A percentile compares a stretch with the other conserved stretches of the same genome.
phyloP scores from a whole-genome alignment of 768 basidiomycete genomes.

The Agaricus blazei region DNA sequence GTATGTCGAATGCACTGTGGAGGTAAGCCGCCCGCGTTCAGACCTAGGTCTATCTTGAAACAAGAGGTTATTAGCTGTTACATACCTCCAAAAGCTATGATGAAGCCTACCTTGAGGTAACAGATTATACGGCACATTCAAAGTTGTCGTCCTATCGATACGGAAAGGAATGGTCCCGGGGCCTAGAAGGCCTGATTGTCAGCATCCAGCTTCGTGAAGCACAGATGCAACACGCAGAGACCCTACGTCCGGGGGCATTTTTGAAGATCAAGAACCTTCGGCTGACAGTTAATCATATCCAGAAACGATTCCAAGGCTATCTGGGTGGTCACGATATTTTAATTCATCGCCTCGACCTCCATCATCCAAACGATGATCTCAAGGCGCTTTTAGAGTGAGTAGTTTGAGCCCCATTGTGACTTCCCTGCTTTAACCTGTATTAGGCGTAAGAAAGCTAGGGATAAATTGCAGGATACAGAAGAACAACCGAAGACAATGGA shows the following conservation, averaged over 20 bases:
- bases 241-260: conserved; percentile 33
- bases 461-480: background rate
- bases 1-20: conserved; percentile 53
- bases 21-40: conserved; percentile 32
- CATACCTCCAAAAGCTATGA: conserved; percentile 26
- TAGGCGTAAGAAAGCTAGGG: conserved; percentile 3
- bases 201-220: conserved; percentile 46
- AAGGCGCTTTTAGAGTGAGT: conserved; percentile 38
- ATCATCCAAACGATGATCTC: conserved; percentile 31
- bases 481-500: background rate
- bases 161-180: conserved; percentile 32
- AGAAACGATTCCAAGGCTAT: conserved; percentile 31
- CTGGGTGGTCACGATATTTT: conserved; percentile 43
- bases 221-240: conserved; percentile 36
- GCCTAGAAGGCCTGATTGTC: conserved; percentile 46
- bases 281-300: conserved; percentile 29
- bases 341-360: conserved; percentile 35
- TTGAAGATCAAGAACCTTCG: conserved; percentile 50
- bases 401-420: background rate
- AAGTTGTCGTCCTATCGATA: conserved; percentile 29
- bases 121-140: conserved; percentile 57
- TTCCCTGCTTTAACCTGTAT: background rate
- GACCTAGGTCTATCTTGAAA: background rate
- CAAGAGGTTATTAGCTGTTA: conserved; percentile 35
- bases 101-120: conserved; percentile 45